Conservation (phyloP, 1,139 yeast genomes). For the Yamadazyma triangularis region DNA sequence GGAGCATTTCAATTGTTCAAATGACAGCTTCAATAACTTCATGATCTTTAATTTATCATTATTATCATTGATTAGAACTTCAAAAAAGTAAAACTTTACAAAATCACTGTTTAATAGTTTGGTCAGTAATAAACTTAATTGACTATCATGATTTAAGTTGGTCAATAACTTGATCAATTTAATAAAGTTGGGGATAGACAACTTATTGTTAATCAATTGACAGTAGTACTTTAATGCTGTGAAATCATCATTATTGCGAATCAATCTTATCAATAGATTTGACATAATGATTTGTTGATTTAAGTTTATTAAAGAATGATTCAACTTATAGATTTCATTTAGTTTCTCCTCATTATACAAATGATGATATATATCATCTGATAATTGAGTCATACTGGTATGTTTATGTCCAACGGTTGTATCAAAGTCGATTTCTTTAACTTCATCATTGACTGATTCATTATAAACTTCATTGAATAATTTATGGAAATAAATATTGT, state of each 20-base stretch:
- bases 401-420: too few relatives aligned
- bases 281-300: conserved; percentile 10
- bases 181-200: conserved; percentile 21
- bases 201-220: conserved; percentile 14
- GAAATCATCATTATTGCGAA: conserved; percentile 4
- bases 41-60: conserved; percentile 16
- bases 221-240: conserved; percentile 17
- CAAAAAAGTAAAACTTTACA: conserved; percentile 28
- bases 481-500: conserved; percentile 9
- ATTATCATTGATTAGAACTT: conserved; percentile 15
- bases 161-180: conserved; percentile 26
- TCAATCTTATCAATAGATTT: conserved; percentile 7
- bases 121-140: conserved; percentile 21
- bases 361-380: conserved; percentile 7
- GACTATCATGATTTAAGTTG: conserved; percentile 17
- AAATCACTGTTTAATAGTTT: conserved; percentile 12
- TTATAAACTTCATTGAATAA: conserved; percentile 3
- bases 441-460: conserved; percentile 5
- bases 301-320: conserved; percentile 5
- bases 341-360: conserved; percentile 6
- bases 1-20: conserved; percentile 14
- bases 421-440: conserved; percentile 11
- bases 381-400: neutral
- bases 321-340: conserved; percentile 3
- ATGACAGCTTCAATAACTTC: conserved; percentile 14